phyloP scores from a whole-genome alignment of 306 rosid species.

The Abrus pulchellus region DNA sequence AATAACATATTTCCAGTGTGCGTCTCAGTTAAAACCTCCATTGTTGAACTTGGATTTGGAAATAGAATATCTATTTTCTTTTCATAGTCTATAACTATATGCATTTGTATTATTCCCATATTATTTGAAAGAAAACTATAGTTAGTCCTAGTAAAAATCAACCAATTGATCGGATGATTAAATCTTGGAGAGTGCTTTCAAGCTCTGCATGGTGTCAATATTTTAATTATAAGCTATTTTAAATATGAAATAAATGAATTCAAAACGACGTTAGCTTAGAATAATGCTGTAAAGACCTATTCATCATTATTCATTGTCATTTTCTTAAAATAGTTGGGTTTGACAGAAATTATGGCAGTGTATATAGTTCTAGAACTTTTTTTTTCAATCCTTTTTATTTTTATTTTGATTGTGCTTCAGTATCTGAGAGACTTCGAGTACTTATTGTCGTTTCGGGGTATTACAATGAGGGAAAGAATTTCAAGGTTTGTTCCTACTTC shows the following conservation, averaged over 20 bases:
- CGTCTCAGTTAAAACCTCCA: constrained; percentile 41
- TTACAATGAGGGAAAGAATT: constrained; percentile 65
- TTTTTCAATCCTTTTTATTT: not conserved
- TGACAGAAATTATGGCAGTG: too few species aligned
- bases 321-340: too few species aligned
- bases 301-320: too few species aligned
- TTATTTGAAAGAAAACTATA: too few species aligned
- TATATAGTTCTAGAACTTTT: not conserved
- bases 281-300: too few species aligned
- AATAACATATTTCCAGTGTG: constrained; percentile 65
- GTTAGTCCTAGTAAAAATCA: too few species aligned
- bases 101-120: not conserved
- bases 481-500: constrained; percentile 67
- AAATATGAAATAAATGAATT: too few species aligned
- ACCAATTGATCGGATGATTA: too few species aligned
- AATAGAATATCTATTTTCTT: not conserved
- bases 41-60: not conserved
- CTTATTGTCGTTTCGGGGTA: constrained; percentile 80
- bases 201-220: too few species aligned
- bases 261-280: too few species aligned
- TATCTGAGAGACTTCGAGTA: constrained; percentile 69
- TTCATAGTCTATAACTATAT: not conserved
- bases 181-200: too few species aligned
- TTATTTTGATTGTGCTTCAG: constrained; percentile 52
- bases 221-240: too few species aligned